Base-by-base conservation (phyloP, 139 green algal species). In the Mesotaenium endlicherianum region DNA sequence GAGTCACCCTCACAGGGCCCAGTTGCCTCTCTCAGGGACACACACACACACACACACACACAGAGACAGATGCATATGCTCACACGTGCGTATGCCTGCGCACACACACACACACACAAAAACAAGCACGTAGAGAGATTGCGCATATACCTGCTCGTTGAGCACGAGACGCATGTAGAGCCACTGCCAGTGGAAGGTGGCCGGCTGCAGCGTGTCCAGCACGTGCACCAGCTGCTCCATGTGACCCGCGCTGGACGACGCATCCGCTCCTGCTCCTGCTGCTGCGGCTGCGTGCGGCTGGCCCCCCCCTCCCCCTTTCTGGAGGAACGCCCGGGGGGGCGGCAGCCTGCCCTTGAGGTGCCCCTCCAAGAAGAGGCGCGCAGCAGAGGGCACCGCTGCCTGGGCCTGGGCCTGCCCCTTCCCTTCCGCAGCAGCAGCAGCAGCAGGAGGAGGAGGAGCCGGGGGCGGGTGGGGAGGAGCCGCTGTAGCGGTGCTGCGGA, bases 111-210 rank as follows among this genome's bases (percentile, higher is more conserved):
- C n/a, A n/a, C n/a, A n/a, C n/a, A n/a, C n/a, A n/a, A n/a, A n/a
- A n/a, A n/a, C n/a, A 26, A 64, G 26, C 53, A n/a, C 53, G n/a
- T n/a, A n/a, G n/a, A n/a, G n/a, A n/a, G n/a, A n/a, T n/a, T n/a
- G n/a, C n/a, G n/a, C n/a, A n/a, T n/a, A n/a, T n/a, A 84, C 77
- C 38, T 86, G 79, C 41, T 86, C 70, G 57, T 86, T 84, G 69
- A 86, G 79, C 68, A 85, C 2, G 5, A 86, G 71, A n/a, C 79
- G 68, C 2, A 86, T 11, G 17, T 44, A 20, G 14, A 86, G n/a
- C 70, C 79, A 86, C 70, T 86, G 79, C 79, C 68, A 86, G 43
- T 69, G 69, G 57, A 82, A 86, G 68, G 11, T 72, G 4, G 43
- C 34, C 5, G 43, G 20, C 26, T 84, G n/a, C n/a, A 84, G 69